phyloP scores from a whole-genome alignment of 208 protist species.

The Trypanosoma mega region DNA sequence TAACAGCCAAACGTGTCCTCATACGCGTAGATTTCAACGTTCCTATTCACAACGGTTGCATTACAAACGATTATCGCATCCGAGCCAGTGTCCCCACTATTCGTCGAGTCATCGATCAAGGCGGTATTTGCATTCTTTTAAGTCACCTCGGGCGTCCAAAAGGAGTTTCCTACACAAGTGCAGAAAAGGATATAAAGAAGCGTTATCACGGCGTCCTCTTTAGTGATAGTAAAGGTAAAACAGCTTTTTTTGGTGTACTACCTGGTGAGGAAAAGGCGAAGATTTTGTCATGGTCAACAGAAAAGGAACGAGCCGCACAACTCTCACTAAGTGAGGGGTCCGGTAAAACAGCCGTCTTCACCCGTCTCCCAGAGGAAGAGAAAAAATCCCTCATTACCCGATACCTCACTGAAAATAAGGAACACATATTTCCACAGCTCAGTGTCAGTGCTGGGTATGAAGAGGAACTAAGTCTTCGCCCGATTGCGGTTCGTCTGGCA shows the following conservation, averaged over 20 bases:
- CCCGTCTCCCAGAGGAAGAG: slow-evolving; percentile 62
- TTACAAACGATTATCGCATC: slow-evolving; percentile 95
- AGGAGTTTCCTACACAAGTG: slow-evolving; percentile 69
- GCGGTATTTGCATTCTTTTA: slow-evolving; percentile 90
- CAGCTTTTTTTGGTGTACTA: slow-evolving; percentile 67
- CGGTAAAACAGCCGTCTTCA: slow-evolving; percentile 65
- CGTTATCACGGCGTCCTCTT: slow-evolving; percentile 29
- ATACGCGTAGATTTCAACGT: slow-evolving; percentile 98
- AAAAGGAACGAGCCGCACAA: slow-evolving; percentile 38
- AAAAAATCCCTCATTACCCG: slow-evolving; percentile 55
- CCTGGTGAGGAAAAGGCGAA: slow-evolving; percentile 56
- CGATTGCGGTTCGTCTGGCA: slow-evolving; percentile 91
- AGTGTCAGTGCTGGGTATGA: slow-evolving; percentile 57
- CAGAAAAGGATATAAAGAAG: slow-evolving; percentile 30
- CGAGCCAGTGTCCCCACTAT: slow-evolving; percentile 95
- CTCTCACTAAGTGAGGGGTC: slow-evolving; percentile 35
- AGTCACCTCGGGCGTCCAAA: slow-evolving; percentile 97
- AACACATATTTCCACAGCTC: slow-evolving; percentile 58
- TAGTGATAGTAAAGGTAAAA: slow-evolving; percentile 61
- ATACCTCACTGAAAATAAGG: slow-evolving; percentile 64
- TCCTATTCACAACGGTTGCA: slow-evolving; percentile 85
- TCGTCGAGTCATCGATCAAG: slow-evolving; percentile 93
- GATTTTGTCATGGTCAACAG: slow-evolving; percentile 56
- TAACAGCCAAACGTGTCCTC: slow-evolving; percentile 94
- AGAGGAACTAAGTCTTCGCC: slow-evolving; percentile 86